Evolutionary conservation across 1,284 basidiomycete genomes (phyloP), one percentile per base, ranked within the genome.

Genomic region (Irpex sp.): DNA sequence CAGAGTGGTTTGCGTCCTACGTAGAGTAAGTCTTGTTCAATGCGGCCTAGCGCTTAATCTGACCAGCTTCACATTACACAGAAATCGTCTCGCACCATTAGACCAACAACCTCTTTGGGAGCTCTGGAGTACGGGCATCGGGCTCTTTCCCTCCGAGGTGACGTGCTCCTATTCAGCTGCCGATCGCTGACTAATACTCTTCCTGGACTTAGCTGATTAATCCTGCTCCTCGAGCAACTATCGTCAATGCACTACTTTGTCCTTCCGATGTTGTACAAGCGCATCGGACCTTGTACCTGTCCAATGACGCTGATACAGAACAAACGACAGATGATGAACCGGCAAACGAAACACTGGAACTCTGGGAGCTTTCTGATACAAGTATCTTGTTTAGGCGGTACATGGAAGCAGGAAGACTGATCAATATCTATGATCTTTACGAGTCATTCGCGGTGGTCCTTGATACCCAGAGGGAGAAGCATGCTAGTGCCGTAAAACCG

Each of bases 371-470:
- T 59, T 86, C 89, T 0, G 91, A 93, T 69, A 87, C 84, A 5
- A 85, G 82, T 66, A 88, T 93, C 61, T 77, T 92, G n/a, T 92
- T 92, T 75, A 77, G 78, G 52, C 81, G 89, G 17, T 93, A 92
- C 74, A 77, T 88, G 60, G 88, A 92, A 67, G 88, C 88, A 56
- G 90, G 90, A 54, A 85, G 82, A 73, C 84, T 89, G 82, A 83
- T 93, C 74, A 93, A 93, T 69, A 82, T 91, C 1, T 91, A 89
- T 70, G 91, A 93, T 73, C 92, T 91, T 91, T 92, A 85, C 70
- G 85, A 89, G 67, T 81, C 87, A 13, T 93, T 93, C 71, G 79
- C 81, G 40, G 74, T 79, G 34, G 86, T 83, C 47, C 73, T 91
- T 59, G 87, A 91, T 68, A 75, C 74, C 3, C 88, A 89, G 73